phyloP scores from a whole-genome alignment of 352 stramenopile species.

The Pythium volutum region DNA sequence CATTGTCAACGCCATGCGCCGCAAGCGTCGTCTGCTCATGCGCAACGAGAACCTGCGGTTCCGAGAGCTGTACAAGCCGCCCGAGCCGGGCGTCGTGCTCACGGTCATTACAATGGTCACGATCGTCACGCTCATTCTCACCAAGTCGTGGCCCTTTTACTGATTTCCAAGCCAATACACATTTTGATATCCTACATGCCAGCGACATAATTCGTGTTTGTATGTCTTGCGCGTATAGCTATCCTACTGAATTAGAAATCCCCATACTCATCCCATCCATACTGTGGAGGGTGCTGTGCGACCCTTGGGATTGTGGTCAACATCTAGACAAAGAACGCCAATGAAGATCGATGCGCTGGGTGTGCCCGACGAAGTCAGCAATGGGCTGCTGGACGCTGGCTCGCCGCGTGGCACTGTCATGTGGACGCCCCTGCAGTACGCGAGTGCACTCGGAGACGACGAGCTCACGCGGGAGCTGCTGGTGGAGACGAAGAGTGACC shows the following conservation, averaged over 20 bases:
- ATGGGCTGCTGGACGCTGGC: slow-evolving; percentile 43
- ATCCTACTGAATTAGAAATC: background rate
- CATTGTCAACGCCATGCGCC: slow-evolving; percentile 46
- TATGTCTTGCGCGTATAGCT: too few relatives aligned
- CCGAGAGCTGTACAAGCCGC: slow-evolving; percentile 65
- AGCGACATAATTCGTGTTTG: background rate
- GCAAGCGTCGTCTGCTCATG: slow-evolving; percentile 60
- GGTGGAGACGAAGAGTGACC: slow-evolving; percentile 19
- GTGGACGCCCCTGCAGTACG: slow-evolving; percentile 80
- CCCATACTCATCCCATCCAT: background rate
- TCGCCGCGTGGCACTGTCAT: slow-evolving; percentile 49
- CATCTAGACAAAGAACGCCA: background rate
- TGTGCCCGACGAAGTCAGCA: slow-evolving; percentile 28
- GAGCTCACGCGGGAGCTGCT: slow-evolving; percentile 41
- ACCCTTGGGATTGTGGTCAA: slow-evolving; percentile 22
- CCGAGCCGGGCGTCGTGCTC: slow-evolving; percentile 64
- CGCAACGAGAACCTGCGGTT: slow-evolving; percentile 77
- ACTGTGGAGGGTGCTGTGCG: background rate
- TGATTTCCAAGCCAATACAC: slow-evolving; percentile 8
- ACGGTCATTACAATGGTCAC: slow-evolving; percentile 46
- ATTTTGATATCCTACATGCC: background rate
- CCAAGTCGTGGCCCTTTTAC: slow-evolving; percentile 79
- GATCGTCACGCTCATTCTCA: slow-evolving; percentile 68
- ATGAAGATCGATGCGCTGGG: slow-evolving; percentile 46
- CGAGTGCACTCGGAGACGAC: slow-evolving; percentile 60